Base-by-base conservation (phyloP, 2,329 filamentous ascomycete species). In the Fusarium coffeatum region DNA sequence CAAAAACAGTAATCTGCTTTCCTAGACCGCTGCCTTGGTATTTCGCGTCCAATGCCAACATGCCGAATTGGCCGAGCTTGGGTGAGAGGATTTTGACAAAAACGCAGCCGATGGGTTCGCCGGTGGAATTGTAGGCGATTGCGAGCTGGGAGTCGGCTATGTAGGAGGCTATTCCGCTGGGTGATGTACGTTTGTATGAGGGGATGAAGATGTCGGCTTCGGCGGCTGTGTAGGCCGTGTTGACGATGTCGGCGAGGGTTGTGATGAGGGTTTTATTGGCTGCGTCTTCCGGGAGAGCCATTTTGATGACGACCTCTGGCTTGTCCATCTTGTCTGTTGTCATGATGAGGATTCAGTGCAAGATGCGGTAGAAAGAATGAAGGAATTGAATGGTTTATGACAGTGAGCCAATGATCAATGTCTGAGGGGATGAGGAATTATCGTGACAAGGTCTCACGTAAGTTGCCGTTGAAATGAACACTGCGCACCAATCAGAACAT, bases 131-230 rank as follows among this genome's bases (percentile, higher is more conserved):
- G 16, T 71, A 74, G 5, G 72, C 72, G 8, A 79, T 55, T 0
- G 75, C 77, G 6, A 79, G 67, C 9, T 74, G 61, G 10, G 73
- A 60, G 6, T 69, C 28, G 8, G 46, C 67, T 20, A 78, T 59
- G 9, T 76, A 60, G 3, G 54, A 47, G 15, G 68, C 50, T 11
- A 79, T 68, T 37, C 77, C 74, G 3, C 45, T 6, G 1, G 59
- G 11, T 1, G 55, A 62, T 1, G 77, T 78, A 15, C 77, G 71
- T 41, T 74, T 58, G 58, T 76, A 79, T 2, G 71, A 74, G 5
- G 69, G 53, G 3, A 59, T 41, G 25, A 78, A 79, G 5, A 79
- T 72, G 27, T 71, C 76, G 0, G 30, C 20, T 27, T 79, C 77
- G 4, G 72, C 73, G 10, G 72, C 71, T 9, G 34, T 51, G 40